Evolutionary conservation across 495 filamentous ascomycete genomes (phyloP).

Genomic region (Neurospora hispaniola): DNA sequence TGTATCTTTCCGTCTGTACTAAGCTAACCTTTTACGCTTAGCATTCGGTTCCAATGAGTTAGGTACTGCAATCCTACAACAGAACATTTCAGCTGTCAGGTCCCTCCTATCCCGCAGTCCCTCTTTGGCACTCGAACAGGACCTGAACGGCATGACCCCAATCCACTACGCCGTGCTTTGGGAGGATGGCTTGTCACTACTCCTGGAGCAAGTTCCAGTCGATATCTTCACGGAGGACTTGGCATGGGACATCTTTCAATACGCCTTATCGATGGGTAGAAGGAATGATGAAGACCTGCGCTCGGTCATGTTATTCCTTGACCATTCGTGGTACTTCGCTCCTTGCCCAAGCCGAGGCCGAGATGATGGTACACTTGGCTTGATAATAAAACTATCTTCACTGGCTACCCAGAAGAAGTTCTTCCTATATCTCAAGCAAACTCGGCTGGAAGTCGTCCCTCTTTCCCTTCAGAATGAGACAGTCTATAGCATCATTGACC

Average conservation of each 20-base stretch:
- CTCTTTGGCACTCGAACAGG: background rate
- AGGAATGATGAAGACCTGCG: rapidly evolving
- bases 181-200: background rate
- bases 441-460: background rate
- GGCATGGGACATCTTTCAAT: background rate
- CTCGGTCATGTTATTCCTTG: background rate
- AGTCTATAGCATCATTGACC: background rate
- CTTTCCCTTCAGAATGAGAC: background rate
- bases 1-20: background rate
- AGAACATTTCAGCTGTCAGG: background rate
- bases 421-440: background rate
- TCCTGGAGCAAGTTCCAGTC: background rate
- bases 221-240: background rate
- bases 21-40: background rate
- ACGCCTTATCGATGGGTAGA: background rate
- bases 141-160: background rate
- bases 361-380: background rate
- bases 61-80: background rate
- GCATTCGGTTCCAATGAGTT: background rate
- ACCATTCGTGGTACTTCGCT: background rate
- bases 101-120: background rate
- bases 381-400: background rate
- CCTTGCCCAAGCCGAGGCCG: background rate
- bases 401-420: background rate
- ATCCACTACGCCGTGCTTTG: background rate